Conservation (phyloP, 2,329 filamentous ascomycete genomes). For the Leptographium procerum region DNA sequence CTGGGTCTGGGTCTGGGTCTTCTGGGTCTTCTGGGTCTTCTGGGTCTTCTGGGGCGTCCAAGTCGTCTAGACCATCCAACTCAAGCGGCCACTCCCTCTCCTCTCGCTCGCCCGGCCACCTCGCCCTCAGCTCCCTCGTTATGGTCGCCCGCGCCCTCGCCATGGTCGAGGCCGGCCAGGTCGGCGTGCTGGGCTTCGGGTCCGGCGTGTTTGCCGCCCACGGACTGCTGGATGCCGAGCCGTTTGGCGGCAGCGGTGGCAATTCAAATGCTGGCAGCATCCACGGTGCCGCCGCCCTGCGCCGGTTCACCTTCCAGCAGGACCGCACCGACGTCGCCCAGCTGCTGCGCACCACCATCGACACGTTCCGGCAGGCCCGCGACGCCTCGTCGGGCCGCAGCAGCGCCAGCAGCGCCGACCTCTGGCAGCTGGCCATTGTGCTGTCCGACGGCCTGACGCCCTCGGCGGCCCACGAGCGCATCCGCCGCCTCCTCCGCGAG, state of each 20-base stretch:
- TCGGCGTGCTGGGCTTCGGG: slow-evolving; percentile 87
- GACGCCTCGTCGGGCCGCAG: slow-evolving; percentile 36
- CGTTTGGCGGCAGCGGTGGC: slow-evolving; percentile 38
- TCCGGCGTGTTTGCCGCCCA: slow-evolving; percentile 75
- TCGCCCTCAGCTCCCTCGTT: slow-evolving; percentile 89
- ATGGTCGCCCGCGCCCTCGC: slow-evolving; percentile 78
- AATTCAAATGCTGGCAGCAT: slow-evolving; percentile 50
- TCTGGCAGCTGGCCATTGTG: slow-evolving; percentile 92
- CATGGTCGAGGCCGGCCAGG: slow-evolving; percentile 89
- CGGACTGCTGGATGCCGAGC: slow-evolving; percentile 61
- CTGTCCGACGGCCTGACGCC: slow-evolving; percentile 91
- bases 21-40: too few relatives aligned
- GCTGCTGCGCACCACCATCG: slow-evolving; percentile 66
- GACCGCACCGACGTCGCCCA: slow-evolving; percentile 74
- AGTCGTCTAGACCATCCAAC: background rate
- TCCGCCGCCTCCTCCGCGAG: slow-evolving; percentile 71
- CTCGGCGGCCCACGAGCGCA: slow-evolving; percentile 64
- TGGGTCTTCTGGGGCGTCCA: too few relatives aligned
- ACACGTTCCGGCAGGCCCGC: slow-evolving; percentile 69
- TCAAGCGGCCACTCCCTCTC: background rate
- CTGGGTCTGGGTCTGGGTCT: background rate
- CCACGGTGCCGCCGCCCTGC: slow-evolving; percentile 58
- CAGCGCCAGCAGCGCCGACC: slow-evolving; percentile 46
- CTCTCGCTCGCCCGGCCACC: slow-evolving; percentile 34
- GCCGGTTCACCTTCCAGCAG: slow-evolving; percentile 76